Evolutionary conservation across 2,329 filamentous ascomycete genomes (phyloP).

Genomic region (Aspergillus udagawae): DNA sequence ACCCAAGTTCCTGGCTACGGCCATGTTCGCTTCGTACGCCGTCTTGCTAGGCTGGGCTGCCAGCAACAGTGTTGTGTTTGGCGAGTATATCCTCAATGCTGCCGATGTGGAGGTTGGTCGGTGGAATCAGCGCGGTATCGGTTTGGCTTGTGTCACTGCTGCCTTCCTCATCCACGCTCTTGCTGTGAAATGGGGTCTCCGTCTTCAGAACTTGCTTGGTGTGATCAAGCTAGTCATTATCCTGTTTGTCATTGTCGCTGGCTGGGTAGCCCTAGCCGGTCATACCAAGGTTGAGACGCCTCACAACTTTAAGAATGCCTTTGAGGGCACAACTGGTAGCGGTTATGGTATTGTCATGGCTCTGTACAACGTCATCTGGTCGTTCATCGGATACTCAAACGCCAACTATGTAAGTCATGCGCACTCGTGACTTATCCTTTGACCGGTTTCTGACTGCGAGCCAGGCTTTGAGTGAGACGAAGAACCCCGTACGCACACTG

Average conservation of each 20-base stretch:
- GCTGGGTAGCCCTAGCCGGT: constrained; percentile 38
- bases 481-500: constrained; percentile 55
- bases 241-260: constrained; percentile 44
- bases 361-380: constrained; percentile 59
- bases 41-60: constrained; percentile 51
- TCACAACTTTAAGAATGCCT: constrained; percentile 36
- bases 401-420: constrained; percentile 53
- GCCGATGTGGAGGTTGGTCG: constrained; percentile 38
- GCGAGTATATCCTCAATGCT: constrained; percentile 50
- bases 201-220: constrained; percentile 48
- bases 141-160: constrained; percentile 45
- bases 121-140: constrained; percentile 50
- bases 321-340: constrained; percentile 34
- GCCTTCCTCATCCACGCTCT: constrained; percentile 47
- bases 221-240: constrained; percentile 50
- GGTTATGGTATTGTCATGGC: constrained; percentile 54
- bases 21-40: constrained; percentile 51
- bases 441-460: background rate
- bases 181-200: constrained; percentile 46
- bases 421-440: constrained; percentile 1
- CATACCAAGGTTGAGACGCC: constrained; percentile 35
- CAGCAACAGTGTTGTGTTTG: constrained; percentile 51
- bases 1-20: constrained; percentile 51
- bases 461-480: constrained; percentile 51
- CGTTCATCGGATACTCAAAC: constrained; percentile 59